phyloP scores from a whole-genome alignment of 257 asterid genomes.

The Linaria vulgaris region DNA sequence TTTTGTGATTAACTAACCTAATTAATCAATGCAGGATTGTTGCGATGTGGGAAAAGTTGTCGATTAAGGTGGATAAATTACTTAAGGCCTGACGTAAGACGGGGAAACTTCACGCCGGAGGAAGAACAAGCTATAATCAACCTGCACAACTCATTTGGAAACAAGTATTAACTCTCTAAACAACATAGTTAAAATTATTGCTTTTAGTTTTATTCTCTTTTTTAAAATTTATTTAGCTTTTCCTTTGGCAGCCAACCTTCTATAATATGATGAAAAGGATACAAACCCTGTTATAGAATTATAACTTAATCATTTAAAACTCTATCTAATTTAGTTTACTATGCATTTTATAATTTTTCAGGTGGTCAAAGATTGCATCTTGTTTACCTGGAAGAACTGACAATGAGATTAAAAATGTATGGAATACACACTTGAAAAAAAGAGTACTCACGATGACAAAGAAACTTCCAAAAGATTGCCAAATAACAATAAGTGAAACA shows the following conservation, averaged over 20 bases:
- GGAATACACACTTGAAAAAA: conserved; percentile 80
- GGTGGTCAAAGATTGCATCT: conserved; percentile 87
- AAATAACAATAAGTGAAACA: background rate
- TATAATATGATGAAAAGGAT: no score
- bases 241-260: no score
- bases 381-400: conserved; percentile 80
- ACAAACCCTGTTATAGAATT: no score
- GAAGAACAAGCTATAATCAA: conserved; percentile 63
- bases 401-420: conserved; percentile 83
- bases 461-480: background rate
- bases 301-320: background rate
- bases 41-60: conserved; percentile 76
- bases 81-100: conserved; percentile 70
- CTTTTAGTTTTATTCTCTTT: no score
- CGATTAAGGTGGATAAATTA: conserved; percentile 82
- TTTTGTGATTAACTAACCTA: no score
- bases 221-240: no score
- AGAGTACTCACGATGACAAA: conserved; percentile 15
- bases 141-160: conserved; percentile 59
- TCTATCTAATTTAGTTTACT: no score
- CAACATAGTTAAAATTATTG: background rate
- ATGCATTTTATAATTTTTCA: conserved; percentile 12
- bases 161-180: conserved; percentile 45
- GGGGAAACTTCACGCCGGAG: conserved; percentile 62
- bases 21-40: conserved; percentile 46